These are phyloP conservation scores for Thymus quinquecostatus DNA, from an alignment of 257 asterid genomes.

Conservation along the genomic window DNA sequence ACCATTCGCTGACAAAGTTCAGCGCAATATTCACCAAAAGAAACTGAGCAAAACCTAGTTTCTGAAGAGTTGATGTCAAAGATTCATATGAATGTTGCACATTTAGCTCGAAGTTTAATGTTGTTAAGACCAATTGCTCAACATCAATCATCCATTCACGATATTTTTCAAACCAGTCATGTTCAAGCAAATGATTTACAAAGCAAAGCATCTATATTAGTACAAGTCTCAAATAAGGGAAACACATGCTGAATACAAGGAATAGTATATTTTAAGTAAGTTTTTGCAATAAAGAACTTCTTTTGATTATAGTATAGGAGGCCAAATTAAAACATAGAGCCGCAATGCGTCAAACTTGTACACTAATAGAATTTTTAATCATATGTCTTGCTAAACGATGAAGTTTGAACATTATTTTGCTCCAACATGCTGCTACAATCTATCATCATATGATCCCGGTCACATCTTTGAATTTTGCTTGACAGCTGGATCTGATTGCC, in stretches of 20 bases:
- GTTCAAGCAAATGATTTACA: slow-evolving; percentile 34
- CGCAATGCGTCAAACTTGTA: not conserved
- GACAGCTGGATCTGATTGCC: not conserved
- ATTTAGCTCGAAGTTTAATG: slow-evolving; percentile 85
- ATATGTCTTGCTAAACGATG: slow-evolving; percentile 4
- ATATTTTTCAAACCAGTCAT: slow-evolving; percentile 96
- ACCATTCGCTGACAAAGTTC: slow-evolving; percentile 92
- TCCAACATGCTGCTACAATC: slow-evolving; percentile 6
- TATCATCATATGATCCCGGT: not conserved
- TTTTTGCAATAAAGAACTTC: not conserved
- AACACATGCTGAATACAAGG: slow-evolving; percentile 1
- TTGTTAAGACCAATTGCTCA: slow-evolving; percentile 84
- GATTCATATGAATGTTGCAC: slow-evolving; percentile 96
- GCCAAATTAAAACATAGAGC: slow-evolving; percentile 12
- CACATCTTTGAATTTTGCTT: not conserved
- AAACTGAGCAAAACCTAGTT: slow-evolving; percentile 78
- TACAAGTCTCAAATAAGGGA: not conserved
- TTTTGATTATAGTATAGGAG: slow-evolving; percentile 2
- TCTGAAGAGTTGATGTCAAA: slow-evolving; percentile 81
- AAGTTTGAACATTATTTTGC: not conserved
- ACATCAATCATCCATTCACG: slow-evolving; percentile 87
- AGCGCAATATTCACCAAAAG: slow-evolving; percentile 79
- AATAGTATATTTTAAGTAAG: not conserved
- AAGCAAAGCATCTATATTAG: slow-evolving; percentile 24
- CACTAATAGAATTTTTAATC: not conserved